Base-by-base conservation (phyloP, 441 rosid genomes). In the Lepidium campestre region DNA sequence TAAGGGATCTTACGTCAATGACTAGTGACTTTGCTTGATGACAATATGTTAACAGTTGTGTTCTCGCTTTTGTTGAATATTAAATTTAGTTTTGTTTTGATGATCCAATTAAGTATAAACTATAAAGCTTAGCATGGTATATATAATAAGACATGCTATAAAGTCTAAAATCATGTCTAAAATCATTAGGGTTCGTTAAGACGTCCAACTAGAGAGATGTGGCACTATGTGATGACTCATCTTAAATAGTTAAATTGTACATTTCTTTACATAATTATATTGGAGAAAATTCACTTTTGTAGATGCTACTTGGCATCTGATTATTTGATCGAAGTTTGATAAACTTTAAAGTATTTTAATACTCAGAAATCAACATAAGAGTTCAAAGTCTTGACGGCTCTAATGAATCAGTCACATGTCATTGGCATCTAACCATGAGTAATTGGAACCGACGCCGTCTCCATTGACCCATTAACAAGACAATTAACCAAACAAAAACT, bases 101-200 rank as follows among this genome's bases (percentile, higher is more conserved):
- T 47, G 20, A 63, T 25, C 25, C 20, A 47, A 2, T 62, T 62
- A 62, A 44, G 46, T 25, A 6, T 44, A 52, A 52, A 53, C 23
- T 34, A 61, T 7, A 32, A 31, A 47, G 57, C 10, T 6, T 60
- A 11, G 36, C 32, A 49, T n/a, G 44, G 12, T 50, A 40, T 59
- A 35, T 18, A 11, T 23, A 55, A 22, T 10, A 53, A 4, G 62
- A 62, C 68, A 70, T 27, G 74, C 57, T 34, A 42, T 25, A 54
- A 41, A 13, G 18, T 5, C 31, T 37, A 57, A 22, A 37, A 22
- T 71, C 35, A 47, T 62, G 18, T 5, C 31, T 37, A 57, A 22
- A 37, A 22, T 71, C 35, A 47, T 62, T 46, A 62, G 39, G 45
- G 59, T 71, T 71, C 53, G 70, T 63, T 63, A 71, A 71, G 65